Base-by-base conservation (phyloP, 1,139 yeast species). In the Taiozyma onychis region DNA sequence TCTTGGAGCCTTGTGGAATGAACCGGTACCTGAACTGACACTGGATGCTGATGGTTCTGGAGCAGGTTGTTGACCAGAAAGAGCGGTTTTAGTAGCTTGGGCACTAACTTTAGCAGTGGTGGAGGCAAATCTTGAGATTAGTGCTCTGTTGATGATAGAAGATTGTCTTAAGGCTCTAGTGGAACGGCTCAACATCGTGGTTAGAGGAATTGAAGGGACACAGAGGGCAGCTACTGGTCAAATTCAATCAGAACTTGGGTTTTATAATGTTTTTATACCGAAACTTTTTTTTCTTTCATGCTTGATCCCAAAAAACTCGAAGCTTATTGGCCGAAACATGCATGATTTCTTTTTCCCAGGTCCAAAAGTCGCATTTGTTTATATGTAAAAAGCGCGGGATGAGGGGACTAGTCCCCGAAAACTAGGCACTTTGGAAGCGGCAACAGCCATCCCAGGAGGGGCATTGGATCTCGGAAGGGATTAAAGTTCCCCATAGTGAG, bases 1-100 rank as follows among this genome's bases (percentile, higher is more conserved):
- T 54, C 69, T 68, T 55, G 64, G 62, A 44, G 64, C 63, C 44
- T 71, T 71, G 54, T 65, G 68, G 62, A 71, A 71, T n/a, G 73
- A 69, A 14, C 69, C 56, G n/a, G 67, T 59, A 41, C 75, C 75
- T 6, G 68, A 60, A 41, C 63, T 58, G 26, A 57, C 54, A 30
- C 51, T 24, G 16, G 51, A 24, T 16, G 52, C 34, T 28, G 51
- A 34, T 30, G 46, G 43, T 11, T 44, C 24, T 18, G 52, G 34
- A 24, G 50, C 42, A 8, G 48, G 41, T 24, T 46, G 44, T 16
- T 32, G 18, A 41, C 42, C 27, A 14, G 35, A 3, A 5, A 41
- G n/a, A 6, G 10, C 26, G 3, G 24, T 16, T 21, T 39, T 30
- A 18, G 52, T 44, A 42, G 57, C 41, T 34, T 50, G 47, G 13